A percentile compares a stretch with the other conserved stretches of the same genome.
These are phyloP conservation scores for Discostella stelligera DNA, from an alignment of 352 stramenopile genomes.

Conservation along the genomic window DNA sequence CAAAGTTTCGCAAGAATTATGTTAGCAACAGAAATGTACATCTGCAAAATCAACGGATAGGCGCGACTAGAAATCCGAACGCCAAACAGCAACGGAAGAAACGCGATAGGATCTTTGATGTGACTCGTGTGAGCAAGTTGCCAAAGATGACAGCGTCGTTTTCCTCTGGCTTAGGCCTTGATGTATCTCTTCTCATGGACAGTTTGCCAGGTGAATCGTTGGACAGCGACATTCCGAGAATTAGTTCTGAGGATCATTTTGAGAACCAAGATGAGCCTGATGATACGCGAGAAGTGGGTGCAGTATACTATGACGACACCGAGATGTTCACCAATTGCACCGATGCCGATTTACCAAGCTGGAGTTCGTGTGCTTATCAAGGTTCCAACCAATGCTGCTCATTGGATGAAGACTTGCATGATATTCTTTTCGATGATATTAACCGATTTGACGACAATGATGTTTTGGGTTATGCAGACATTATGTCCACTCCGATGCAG, in stretches of 20 bases:
- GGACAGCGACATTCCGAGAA: background rate
- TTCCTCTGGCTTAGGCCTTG: constrained; percentile 12
- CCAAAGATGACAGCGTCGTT: background rate
- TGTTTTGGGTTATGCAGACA: constrained; percentile 1
- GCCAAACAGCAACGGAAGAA: constrained; percentile 14
- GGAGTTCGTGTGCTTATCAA: background rate
- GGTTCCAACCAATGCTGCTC: background rate
- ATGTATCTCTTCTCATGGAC: constrained; percentile 40
- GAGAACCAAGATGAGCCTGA: background rate
- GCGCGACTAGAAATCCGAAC: constrained; percentile 18
- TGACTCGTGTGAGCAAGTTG: constrained; percentile 5
- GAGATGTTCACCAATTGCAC: background rate
- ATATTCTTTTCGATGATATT: constrained; percentile 1
- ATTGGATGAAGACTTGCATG: constrained; percentile 3
- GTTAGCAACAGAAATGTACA: constrained; percentile 10
- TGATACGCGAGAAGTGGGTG: background rate
- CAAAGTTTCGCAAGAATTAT: constrained; percentile 2
- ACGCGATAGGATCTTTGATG: constrained; percentile 32
- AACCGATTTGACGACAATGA: background rate
- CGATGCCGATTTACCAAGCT: background rate
- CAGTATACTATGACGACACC: background rate
- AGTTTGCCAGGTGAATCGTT: constrained; percentile 11
- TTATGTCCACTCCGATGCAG: background rate
- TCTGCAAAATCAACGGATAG: constrained; percentile 14
- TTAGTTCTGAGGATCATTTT: constrained; percentile 4